A percentile compares a stretch with the other conserved stretches of the same genome.
These are phyloP conservation scores for Boletus rubroflammeus DNA, from an alignment of 768 basidiomycete genomes.

Conservation along the genomic window DNA sequence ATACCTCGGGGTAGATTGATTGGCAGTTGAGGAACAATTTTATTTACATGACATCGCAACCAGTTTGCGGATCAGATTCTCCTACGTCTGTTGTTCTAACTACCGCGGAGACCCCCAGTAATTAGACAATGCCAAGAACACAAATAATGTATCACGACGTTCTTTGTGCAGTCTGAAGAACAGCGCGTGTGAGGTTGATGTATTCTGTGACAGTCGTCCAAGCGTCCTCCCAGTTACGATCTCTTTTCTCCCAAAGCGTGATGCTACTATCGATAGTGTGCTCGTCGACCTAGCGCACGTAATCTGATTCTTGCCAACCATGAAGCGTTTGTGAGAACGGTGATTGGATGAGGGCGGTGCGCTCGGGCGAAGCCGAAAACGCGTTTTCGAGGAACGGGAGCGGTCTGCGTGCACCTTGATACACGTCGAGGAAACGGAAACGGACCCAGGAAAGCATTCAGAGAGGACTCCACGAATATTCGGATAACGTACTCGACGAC, in stretches of 20 bases:
- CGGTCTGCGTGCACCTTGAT: constrained; percentile 47
- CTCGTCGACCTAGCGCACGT: constrained; percentile 94
- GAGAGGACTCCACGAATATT: constrained; percentile 89
- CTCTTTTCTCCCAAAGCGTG: constrained; percentile 73
- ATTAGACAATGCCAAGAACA: background rate
- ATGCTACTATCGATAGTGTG: constrained; percentile 81
- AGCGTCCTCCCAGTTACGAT: constrained; percentile 49
- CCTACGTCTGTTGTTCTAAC: background rate
- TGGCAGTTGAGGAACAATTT: background rate
- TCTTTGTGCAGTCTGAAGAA: constrained; percentile 46
- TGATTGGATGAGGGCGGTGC: constrained; percentile 79
- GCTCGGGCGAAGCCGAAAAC: constrained; percentile 57
- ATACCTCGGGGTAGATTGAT: background rate
- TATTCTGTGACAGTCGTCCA: constrained; percentile 56
- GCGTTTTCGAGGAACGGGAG: constrained; percentile 85
- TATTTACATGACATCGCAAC: background rate
- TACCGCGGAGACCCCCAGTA: background rate
- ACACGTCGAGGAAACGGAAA: background rate
- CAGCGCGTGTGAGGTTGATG: constrained; percentile 60
- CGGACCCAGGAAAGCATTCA: constrained; percentile 67
- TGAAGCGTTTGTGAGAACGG: constrained; percentile 85
- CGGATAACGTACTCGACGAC: constrained; percentile 78
- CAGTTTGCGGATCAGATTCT: background rate
- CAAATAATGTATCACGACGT: constrained; percentile 5
- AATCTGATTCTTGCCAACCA: constrained; percentile 94